Conservation (phyloP, 805 yeast species). For the Starmerella ratchasimensis region DNA sequence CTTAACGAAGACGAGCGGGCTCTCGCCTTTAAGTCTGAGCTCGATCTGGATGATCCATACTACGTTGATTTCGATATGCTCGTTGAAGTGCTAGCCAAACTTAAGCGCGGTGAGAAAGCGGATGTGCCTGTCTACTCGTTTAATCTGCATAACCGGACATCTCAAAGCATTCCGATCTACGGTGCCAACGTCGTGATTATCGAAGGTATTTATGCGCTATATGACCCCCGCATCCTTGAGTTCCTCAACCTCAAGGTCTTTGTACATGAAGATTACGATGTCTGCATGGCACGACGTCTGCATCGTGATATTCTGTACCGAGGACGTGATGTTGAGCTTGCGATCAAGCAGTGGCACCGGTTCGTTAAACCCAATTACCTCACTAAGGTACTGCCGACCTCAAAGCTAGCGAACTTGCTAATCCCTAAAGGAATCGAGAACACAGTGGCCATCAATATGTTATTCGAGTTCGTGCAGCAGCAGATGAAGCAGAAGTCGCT, state of each 20-base stretch:
- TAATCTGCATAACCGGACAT: constrained; percentile 45
- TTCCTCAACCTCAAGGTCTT: constrained; percentile 77
- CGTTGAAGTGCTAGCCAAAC: constrained; percentile 43
- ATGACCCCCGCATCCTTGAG: constrained; percentile 51
- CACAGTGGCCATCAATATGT: constrained; percentile 59
- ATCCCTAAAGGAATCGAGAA: constrained; percentile 88
- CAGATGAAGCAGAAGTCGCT: constrained; percentile 54
- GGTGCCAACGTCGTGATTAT: constrained; percentile 89
- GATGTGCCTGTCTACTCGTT: constrained; percentile 62
- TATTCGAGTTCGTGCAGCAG: constrained; percentile 64
- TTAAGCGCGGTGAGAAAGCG: constrained; percentile 56
- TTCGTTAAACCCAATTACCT: constrained; percentile 91
- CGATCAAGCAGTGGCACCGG: constrained; percentile 75
- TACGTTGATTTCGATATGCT: constrained; percentile 69
- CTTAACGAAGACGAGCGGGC: constrained; percentile 46
- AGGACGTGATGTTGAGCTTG: constrained; percentile 72
- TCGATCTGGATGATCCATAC: constrained; percentile 79
- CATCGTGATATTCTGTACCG: constrained; percentile 76
- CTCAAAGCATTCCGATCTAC: constrained; percentile 58
- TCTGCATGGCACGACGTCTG: constrained; percentile 78
- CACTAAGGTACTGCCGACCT: constrained; percentile 56
- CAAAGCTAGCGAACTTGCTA: constrained; percentile 68
- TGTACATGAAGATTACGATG: constrained; percentile 88
- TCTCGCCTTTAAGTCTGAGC: constrained; percentile 53
- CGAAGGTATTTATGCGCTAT: constrained; percentile 81